phyloP scores from a whole-genome alignment of 306 rosid genomes.

The Gynostemma pentaphyllum region DNA sequence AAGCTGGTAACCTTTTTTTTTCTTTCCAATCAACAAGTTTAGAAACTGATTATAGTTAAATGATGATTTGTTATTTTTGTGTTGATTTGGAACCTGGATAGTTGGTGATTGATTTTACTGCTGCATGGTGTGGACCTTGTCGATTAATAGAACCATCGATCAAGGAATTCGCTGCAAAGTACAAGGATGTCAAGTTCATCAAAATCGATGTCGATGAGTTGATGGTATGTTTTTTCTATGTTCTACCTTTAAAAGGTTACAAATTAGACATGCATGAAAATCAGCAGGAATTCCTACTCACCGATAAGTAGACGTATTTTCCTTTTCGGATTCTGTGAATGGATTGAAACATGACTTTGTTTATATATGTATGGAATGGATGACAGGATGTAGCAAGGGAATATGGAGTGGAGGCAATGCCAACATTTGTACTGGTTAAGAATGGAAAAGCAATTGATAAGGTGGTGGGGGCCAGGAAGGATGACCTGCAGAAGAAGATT shows the following conservation, averaged over 20 bases:
- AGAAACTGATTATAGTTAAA: too few species aligned
- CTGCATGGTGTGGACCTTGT: constrained; percentile 84
- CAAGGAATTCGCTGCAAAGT: constrained; percentile 39
- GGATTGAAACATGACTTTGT: neutral
- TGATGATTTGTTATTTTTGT: constrained; percentile 9
- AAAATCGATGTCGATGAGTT: constrained; percentile 66
- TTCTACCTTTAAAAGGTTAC: too few species aligned
- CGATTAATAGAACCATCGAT: constrained; percentile 49
- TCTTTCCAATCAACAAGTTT: too few species aligned
- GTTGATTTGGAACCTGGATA: constrained; percentile 8
- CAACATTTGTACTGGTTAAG: constrained; percentile 56
- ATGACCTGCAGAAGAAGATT: constrained; percentile 51
- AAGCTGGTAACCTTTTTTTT: constrained; percentile 61
- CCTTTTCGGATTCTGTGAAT: too few species aligned
- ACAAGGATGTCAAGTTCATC: constrained; percentile 49
- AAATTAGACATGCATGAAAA: too few species aligned
- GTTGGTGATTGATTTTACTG: constrained; percentile 76
- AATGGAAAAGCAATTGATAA: constrained; percentile 43
- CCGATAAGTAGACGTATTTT: too few species aligned
- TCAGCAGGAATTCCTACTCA: too few species aligned
- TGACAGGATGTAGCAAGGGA: constrained; percentile 53
- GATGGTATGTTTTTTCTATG: constrained; percentile 21
- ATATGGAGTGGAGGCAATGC: constrained; percentile 49
- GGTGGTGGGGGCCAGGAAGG: constrained; percentile 53
- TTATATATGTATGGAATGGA: constrained; percentile 1